A percentile compares a stretch with the other conserved stretches of the same genome.
Conservation (phyloP, 768 basidiomycete species). For the Chlorophyllum brunneum region DNA sequence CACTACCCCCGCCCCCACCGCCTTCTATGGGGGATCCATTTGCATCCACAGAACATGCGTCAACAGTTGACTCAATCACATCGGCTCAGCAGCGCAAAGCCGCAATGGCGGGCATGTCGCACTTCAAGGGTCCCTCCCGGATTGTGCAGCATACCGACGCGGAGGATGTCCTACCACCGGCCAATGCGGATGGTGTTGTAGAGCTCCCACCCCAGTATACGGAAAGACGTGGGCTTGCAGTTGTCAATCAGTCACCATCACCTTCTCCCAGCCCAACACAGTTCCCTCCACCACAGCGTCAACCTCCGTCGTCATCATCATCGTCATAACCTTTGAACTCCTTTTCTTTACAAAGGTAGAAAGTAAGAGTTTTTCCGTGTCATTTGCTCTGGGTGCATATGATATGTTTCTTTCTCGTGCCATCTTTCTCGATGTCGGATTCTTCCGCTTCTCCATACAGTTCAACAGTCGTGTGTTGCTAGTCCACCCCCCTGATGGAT, state of each 20-base stretch:
- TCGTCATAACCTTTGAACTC: not conserved
- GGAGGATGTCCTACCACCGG: conserved; percentile 47
- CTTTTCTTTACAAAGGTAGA: not conserved
- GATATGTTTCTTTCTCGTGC: not conserved
- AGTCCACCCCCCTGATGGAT: not conserved
- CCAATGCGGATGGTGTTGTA: conserved; percentile 48
- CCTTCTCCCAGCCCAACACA: not conserved
- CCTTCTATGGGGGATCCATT: conserved; percentile 8
- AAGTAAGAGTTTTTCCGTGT: not conserved
- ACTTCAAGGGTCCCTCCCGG: conserved; percentile 40
- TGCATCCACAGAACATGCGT: conserved; percentile 17
- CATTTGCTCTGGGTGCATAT: not conserved
- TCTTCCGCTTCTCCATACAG: not conserved
- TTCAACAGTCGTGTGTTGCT: conserved; percentile 1
- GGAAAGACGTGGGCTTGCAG: conserved; percentile 36
- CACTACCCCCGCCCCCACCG: conserved; percentile 1
- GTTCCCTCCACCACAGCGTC: not conserved
- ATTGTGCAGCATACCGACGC: conserved; percentile 69
- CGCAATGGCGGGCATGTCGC: conserved; percentile 42
- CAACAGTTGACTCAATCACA: conserved; percentile 20
- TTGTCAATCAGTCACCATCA: conserved; percentile 8
- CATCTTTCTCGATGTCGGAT: conserved; percentile 4
- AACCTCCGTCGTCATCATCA: not conserved
- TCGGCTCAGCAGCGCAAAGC: conserved; percentile 51
- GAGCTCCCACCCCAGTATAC: conserved; percentile 78